Percentiles rank a stretch among this genome's conserved stretches.
phyloP scores from a whole-genome alignment of 1,284 basidiomycete genomes.

The Cutaneotrichosporon sp. region DNA sequence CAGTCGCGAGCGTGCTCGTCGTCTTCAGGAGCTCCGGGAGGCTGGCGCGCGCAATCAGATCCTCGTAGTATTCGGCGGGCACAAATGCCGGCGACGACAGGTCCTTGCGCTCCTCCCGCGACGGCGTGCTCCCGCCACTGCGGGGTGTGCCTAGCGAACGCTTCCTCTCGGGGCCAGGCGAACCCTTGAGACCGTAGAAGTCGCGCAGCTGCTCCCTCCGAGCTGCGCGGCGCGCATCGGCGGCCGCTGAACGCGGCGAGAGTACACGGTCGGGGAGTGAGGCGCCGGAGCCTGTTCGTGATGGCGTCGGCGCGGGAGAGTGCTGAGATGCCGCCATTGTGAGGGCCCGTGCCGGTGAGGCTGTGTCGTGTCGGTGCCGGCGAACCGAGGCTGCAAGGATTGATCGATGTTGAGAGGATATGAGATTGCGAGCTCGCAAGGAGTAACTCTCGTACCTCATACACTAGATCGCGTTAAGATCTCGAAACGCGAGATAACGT shows the following conservation, averaged over 20 bases:
- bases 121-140: neutral
- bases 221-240: slow-evolving; percentile 25
- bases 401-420: no score
- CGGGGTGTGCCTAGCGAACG: no score
- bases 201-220: slow-evolving; percentile 39
- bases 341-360: no score
- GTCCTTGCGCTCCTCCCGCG: slow-evolving; percentile 3
- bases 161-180: neutral
- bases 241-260: slow-evolving; percentile 3
- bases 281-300: neutral
- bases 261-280: slow-evolving; percentile 15
- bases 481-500: no score
- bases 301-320: neutral
- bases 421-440: no score
- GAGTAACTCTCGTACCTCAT: no score
- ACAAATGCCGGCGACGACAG: slow-evolving; percentile 26
- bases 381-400: no score
- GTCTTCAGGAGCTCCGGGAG: slow-evolving; percentile 38
- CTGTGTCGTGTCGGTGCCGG: no score
- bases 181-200: slow-evolving; percentile 35
- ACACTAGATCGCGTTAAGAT: no score
- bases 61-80: slow-evolving; percentile 39
- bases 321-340: neutral
- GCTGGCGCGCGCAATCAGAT: slow-evolving; percentile 33
- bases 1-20: slow-evolving; percentile 31